These are phyloP conservation scores for Clathrospora elynae DNA, from an alignment of 2,329 filamentous ascomycete genomes.

Conservation along the genomic window DNA sequence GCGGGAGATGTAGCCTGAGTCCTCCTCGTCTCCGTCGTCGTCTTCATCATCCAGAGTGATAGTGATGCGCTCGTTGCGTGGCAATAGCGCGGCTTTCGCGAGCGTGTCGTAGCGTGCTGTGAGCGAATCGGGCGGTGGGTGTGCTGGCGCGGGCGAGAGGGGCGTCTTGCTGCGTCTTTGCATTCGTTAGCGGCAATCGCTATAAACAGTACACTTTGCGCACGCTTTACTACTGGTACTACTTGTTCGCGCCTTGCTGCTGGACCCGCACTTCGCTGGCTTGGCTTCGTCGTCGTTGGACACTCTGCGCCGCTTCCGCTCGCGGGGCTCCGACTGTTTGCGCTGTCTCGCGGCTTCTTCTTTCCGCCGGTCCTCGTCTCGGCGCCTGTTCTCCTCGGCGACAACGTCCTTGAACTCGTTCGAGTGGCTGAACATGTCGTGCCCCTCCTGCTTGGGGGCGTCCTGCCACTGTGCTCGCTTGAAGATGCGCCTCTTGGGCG, in stretches of 20 bases:
- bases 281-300: constrained; percentile 27
- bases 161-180: constrained; percentile 35
- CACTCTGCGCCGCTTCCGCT: constrained; percentile 28
- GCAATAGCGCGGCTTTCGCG: constrained; percentile 20
- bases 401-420: constrained; percentile 48
- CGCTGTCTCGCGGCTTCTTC: constrained; percentile 36
- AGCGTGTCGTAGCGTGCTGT: constrained; percentile 39
- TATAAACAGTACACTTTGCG: constrained; percentile 1
- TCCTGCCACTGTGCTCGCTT: constrained; percentile 59
- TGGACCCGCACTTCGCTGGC: constrained; percentile 11
- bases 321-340: constrained; percentile 35
- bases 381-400: constrained; percentile 44
- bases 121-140: constrained; percentile 28
- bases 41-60: constrained; percentile 37
- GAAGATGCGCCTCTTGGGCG: constrained; percentile 57
- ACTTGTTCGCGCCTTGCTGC: constrained; percentile 13
- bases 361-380: constrained; percentile 35
- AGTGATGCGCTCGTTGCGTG: constrained; percentile 20
- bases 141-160: constrained; percentile 25
- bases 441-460: constrained; percentile 43
- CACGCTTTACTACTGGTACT: constrained; percentile 26
- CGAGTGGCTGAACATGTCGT: constrained; percentile 53
- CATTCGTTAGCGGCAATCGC: constrained; percentile 9
- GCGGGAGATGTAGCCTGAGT: constrained; percentile 12
- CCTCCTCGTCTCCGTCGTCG: constrained; percentile 18